Evolutionary conservation across 2,329 filamentous ascomycete genomes (phyloP).

Genomic region (Aureobasidium lini): DNA sequence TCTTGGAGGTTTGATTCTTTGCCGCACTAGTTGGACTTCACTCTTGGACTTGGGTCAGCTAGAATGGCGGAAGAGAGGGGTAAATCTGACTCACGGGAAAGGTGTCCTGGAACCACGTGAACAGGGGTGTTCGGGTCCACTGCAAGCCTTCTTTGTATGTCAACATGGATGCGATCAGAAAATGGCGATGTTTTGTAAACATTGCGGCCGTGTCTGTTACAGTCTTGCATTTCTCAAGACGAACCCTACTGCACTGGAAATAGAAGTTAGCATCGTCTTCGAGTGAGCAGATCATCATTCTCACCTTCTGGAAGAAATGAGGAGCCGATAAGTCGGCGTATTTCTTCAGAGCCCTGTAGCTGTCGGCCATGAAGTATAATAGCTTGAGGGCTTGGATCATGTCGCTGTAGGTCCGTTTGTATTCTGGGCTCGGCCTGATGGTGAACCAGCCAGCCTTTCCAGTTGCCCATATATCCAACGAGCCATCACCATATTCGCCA

Average conservation of each 20-base stretch:
- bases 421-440: conserved; percentile 52
- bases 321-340: conserved; percentile 1
- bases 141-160: conserved; percentile 35
- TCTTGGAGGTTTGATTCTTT: neutral
- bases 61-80: neutral
- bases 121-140: conserved; percentile 38
- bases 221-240: neutral
- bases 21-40: neutral
- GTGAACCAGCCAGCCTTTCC: conserved; percentile 62
- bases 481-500: conserved; percentile 47
- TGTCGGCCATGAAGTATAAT: conserved; percentile 55
- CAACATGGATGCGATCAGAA: conserved; percentile 39
- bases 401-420: conserved; percentile 48
- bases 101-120: conserved; percentile 31
- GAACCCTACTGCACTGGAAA: neutral
- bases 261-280: neutral
- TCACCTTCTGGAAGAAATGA: conserved; percentile 2
- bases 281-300: neutral
- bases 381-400: conserved; percentile 58
- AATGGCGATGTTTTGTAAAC: conserved; percentile 34
- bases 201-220: conserved; percentile 27
- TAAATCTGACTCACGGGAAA: conserved; percentile 23
- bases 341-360: conserved; percentile 36
- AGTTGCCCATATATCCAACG: conserved; percentile 57
- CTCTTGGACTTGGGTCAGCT: neutral